Evolutionary conservation across 1,284 basidiomycete genomes (phyloP).

Genomic region (Cryptococcus wingfieldii): DNA sequence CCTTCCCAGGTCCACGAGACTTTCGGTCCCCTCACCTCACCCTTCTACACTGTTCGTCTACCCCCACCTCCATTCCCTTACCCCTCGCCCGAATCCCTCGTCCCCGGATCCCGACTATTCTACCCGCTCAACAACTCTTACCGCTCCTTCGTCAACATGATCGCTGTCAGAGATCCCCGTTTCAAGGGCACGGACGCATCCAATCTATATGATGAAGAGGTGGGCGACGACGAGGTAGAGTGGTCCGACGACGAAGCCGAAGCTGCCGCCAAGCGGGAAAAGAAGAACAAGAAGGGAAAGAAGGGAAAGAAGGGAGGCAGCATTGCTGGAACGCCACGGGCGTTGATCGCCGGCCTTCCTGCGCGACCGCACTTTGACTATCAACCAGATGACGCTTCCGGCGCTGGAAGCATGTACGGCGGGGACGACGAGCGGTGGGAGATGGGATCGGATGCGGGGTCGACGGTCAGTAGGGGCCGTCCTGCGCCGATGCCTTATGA

Average conservation of each 20-base stretch:
- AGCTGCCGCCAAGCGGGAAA: conserved; percentile 49
- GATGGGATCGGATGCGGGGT: conserved; percentile 21
- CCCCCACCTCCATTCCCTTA: conserved; percentile 46
- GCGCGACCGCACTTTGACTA: conserved; percentile 40
- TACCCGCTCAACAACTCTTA: conserved; percentile 48
- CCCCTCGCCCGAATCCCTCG: conserved; percentile 23
- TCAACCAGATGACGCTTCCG: conserved; percentile 22
- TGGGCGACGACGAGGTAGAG: conserved; percentile 54
- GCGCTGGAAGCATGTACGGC: conserved; percentile 27
- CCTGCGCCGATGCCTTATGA: conserved; percentile 30
- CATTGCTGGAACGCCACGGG: not conserved
- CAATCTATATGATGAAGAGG: conserved; percentile 57
- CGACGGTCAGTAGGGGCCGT: conserved; percentile 17
- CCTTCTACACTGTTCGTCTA: conserved; percentile 51
- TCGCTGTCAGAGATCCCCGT: conserved; percentile 49
- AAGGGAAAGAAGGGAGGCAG: conserved; percentile 7
- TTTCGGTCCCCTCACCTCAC: conserved; percentile 55
- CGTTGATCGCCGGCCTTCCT: conserved; percentile 17
- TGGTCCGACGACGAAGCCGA: conserved; percentile 57
- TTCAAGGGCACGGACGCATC: conserved; percentile 54
- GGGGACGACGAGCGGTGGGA: conserved; percentile 17
- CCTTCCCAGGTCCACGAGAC: conserved; percentile 52
- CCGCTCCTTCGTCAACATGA: conserved; percentile 51
- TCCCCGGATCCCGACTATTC: conserved; percentile 43
- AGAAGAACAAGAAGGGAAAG: conserved; percentile 26